Evolutionary conservation across 1,284 basidiomycete genomes (phyloP), one percentile per base, ranked within the genome.

Genomic region (Laetiporus sulphureus): DNA sequence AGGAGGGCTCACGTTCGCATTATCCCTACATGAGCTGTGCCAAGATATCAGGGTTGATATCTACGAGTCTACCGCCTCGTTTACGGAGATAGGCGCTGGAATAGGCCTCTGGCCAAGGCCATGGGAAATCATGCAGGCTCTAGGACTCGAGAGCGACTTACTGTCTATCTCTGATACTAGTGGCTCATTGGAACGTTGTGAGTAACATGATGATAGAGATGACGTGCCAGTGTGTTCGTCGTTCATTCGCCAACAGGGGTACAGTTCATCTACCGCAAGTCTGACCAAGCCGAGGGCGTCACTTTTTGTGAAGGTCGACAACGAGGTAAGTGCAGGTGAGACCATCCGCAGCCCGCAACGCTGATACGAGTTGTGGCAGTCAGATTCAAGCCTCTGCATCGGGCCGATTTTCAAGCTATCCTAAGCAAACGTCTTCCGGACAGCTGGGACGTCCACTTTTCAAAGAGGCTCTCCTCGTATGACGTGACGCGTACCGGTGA

Each of bases 391-490:
- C 57, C 63, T 5, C 67, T 69, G 42, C 68, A 71, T 45, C 61
- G 71, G 19, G 66, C 69, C 4, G 59, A 68, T 18, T 67, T 71
- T 36, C 63, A 71, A n/a, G 58, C 65, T 34, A 53, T 65, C 6
- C 65, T 73, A 19, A 54, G 63, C 12, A 56, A 63, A 19, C 56
- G 63, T 32, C 55, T 70, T 11, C 64, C 66, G 4, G 4, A 45
- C 3, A 20, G 42, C 20, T 54, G 56, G 20, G 47, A 61, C n/a
- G 64, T 63, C 4, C 63, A 68, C 42, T 69, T 69, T 50, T 56
- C 60, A 27, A 68, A 67, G 47, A 56, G 66, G 11, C 51, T 68
- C 13, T 31, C 49, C 12, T 60, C 61, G 2, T 71, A 69, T 46
- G 49, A 44, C 3, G 54, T 55, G 36, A 33, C 46, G 15, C 29